Conservation (phyloP, 257 asterid species). For the Nicotiana noctiflora region DNA sequence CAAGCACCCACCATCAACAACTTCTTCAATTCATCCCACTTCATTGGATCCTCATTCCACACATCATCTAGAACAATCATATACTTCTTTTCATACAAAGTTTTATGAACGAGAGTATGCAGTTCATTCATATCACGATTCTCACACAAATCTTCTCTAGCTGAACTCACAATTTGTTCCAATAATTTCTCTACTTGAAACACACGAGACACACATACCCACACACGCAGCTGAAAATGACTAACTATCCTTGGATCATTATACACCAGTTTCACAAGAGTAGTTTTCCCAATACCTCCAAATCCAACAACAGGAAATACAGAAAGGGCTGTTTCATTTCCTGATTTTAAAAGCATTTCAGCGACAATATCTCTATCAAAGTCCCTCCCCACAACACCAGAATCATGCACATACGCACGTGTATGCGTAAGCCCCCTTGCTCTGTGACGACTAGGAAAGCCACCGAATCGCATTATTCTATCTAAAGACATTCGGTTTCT, state of each 20-base stretch:
- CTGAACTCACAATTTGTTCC: slow-evolving; percentile 13
- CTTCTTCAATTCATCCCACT: slow-evolving; percentile 23
- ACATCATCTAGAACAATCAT: slow-evolving; percentile 27
- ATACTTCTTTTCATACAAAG: slow-evolving; percentile 16
- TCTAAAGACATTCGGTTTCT: not conserved
- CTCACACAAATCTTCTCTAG: not conserved
- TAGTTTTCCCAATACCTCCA: slow-evolving; percentile 31
- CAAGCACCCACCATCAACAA: slow-evolving; percentile 15
- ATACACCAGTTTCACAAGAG: slow-evolving; percentile 22
- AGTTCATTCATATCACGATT: slow-evolving; percentile 14
- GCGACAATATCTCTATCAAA: slow-evolving; percentile 16
- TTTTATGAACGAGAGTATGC: slow-evolving; percentile 10
- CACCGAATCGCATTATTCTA: not conserved
- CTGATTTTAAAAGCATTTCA: not conserved
- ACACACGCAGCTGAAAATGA: slow-evolving; percentile 21
- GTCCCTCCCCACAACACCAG: slow-evolving; percentile 8
- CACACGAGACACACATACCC: slow-evolving; percentile 29
- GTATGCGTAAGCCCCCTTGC: not conserved
- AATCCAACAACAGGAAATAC: slow-evolving; percentile 25
- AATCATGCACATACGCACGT: slow-evolving; percentile 12
- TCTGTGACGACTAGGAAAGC: not conserved
- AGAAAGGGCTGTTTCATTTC: slow-evolving; percentile 3
- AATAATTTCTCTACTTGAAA: slow-evolving; percentile 15
- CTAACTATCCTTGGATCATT: slow-evolving; percentile 15
- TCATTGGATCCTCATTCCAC: slow-evolving; percentile 18